A percentile compares a stretch with the other conserved stretches of the same genome.
Conservation (phyloP, 345 rosid species). For the Trapa bicornis region DNA sequence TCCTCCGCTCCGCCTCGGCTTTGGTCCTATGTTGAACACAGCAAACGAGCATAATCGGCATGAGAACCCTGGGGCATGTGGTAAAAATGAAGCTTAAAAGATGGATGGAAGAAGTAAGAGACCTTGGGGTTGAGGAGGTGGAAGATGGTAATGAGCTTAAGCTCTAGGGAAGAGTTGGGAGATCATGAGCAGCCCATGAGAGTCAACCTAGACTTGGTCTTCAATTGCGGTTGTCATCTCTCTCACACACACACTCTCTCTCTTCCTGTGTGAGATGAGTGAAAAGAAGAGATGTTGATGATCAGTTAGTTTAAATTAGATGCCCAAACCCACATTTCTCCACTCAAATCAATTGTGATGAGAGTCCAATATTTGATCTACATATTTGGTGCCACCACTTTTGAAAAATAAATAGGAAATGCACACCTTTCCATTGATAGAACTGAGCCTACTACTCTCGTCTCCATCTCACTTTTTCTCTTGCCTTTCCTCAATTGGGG, state of each 20-base stretch:
- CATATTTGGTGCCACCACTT: neutral
- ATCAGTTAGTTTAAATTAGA: neutral
- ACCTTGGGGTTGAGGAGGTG: constrained; percentile 51
- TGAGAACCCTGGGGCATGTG: no score
- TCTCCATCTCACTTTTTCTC: no score
- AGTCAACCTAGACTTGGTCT: constrained; percentile 24
- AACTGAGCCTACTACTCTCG: no score
- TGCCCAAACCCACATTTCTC: no score
- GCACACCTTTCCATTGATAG: neutral
- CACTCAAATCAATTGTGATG: no score
- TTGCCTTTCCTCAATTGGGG: constrained; percentile 16
- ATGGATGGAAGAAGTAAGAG: neutral
- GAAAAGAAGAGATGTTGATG: neutral
- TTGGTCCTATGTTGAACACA: constrained; percentile 16
- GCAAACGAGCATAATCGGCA: neutral
- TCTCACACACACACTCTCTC: constrained; percentile 8
- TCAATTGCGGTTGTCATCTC: constrained; percentile 10
- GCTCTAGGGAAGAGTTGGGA: constrained; percentile 27
- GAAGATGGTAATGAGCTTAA: constrained; percentile 21
- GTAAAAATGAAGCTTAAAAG: no score
- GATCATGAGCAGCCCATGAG: constrained; percentile 22
- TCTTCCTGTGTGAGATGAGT: no score
- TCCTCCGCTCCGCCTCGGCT: constrained; percentile 42
- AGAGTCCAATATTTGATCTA: neutral
- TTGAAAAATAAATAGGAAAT: neutral